Conservation (phyloP, 2,329 filamentous ascomycete species). For the Leptographium lundbergii region DNA sequence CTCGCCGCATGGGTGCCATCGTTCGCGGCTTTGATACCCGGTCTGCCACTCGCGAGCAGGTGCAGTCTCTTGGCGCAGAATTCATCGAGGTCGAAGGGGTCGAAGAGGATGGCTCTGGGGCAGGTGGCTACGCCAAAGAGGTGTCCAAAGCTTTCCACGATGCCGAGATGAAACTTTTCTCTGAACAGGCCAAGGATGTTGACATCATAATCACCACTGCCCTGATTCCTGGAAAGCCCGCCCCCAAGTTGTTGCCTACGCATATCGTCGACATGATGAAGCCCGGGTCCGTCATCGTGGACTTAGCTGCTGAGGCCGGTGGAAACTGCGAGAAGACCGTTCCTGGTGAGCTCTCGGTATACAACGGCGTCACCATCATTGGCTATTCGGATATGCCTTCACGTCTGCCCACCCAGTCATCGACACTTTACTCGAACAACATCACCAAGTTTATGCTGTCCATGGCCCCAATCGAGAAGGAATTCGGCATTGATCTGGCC, state of each 20-base stretch:
- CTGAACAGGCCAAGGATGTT: constrained; percentile 74
- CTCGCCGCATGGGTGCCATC: constrained; percentile 75
- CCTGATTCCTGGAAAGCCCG: constrained; percentile 73
- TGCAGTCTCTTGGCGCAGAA: constrained; percentile 80
- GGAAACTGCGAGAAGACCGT: constrained; percentile 79
- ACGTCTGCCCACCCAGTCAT: constrained; percentile 75
- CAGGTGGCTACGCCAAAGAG: constrained; percentile 81
- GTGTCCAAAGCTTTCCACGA: constrained; percentile 93
- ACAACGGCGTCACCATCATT: constrained; percentile 74
- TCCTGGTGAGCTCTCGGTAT: constrained; percentile 54
- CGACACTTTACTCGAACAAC: constrained; percentile 86
- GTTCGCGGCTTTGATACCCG: constrained; percentile 87
- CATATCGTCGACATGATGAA: constrained; percentile 75
- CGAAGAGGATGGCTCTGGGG: constrained; percentile 70
- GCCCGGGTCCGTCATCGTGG: constrained; percentile 77
- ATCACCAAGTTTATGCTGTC: constrained; percentile 81
- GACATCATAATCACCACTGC: constrained; percentile 90
- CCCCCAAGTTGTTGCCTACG: constrained; percentile 74
- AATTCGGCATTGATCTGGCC: constrained; percentile 66
- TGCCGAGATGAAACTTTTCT: constrained; percentile 85
- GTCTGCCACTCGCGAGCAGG: constrained; percentile 75
- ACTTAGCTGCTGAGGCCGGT: constrained; percentile 76
- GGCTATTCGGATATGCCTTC: constrained; percentile 85
- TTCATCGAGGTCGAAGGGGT: constrained; percentile 72
- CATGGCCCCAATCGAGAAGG: constrained; percentile 63